phyloP scores from a whole-genome alignment of 768 basidiomycete genomes.

The Kwoniella europaea region DNA sequence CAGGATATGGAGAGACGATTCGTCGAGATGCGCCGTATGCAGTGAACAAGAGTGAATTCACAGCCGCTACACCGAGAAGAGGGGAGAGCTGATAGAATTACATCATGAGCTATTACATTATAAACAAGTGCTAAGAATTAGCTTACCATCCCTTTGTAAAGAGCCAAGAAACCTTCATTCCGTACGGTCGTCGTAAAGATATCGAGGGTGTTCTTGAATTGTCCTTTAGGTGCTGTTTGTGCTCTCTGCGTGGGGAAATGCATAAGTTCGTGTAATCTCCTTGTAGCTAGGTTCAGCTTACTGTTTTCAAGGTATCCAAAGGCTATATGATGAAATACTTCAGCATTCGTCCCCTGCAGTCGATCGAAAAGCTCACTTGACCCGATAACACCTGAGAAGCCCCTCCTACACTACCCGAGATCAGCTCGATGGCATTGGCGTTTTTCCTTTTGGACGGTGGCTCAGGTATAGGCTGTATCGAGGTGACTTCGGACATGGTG shows the following conservation, averaged over 20 bases:
- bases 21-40: slow-evolving; percentile 82
- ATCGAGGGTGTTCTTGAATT: slow-evolving; percentile 88
- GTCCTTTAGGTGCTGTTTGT: slow-evolving; percentile 59
- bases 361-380: slow-evolving; percentile 65
- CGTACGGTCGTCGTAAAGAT: slow-evolving; percentile 78
- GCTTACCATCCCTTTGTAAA: slow-evolving; percentile 80
- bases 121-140: not conserved
- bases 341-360: not conserved
- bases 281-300: slow-evolving; percentile 17
- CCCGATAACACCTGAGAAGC: slow-evolving; percentile 94
- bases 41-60: slow-evolving; percentile 93
- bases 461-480: slow-evolving; percentile 34
- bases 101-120: not conserved
- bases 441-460: slow-evolving; percentile 42
- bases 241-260: slow-evolving; percentile 46
- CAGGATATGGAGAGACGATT: slow-evolving; percentile 84
- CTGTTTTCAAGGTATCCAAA: slow-evolving; percentile 56
- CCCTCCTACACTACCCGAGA: slow-evolving; percentile 88
- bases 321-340: slow-evolving; percentile 34
- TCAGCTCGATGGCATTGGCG: slow-evolving; percentile 61
- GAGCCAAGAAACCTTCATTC: slow-evolving; percentile 86
- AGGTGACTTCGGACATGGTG: slow-evolving; percentile 30
- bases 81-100: slow-evolving; percentile 68
- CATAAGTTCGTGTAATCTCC: not conserved
- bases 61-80: slow-evolving; percentile 87